Evolutionary conservation across 2,329 filamentous ascomycete genomes (phyloP).

Genomic region (Cyclaneusma minus): DNA sequence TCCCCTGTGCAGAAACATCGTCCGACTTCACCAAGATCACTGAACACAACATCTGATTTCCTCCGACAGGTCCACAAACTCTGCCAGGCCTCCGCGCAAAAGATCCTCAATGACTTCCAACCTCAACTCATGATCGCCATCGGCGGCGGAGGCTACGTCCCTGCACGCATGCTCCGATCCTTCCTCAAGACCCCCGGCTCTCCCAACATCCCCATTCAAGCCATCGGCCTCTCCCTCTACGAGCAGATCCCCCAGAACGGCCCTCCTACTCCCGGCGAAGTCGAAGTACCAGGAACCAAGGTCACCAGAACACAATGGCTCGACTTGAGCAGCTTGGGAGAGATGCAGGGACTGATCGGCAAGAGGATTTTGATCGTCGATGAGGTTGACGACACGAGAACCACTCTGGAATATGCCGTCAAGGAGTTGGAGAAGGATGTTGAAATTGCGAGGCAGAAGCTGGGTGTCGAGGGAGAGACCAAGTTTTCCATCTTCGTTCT

Average conservation of each 20-base stretch:
- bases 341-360: constrained; percentile 79
- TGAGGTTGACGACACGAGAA: constrained; percentile 90
- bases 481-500: constrained; percentile 91
- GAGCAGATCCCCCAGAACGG: constrained; percentile 54
- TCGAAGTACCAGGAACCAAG: constrained; percentile 77
- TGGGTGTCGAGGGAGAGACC: constrained; percentile 53
- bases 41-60: constrained; percentile 3
- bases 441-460: constrained; percentile 56
- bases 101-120: constrained; percentile 72
- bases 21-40: constrained; percentile 3
- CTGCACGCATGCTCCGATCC: constrained; percentile 88
- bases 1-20: constrained; percentile 3
- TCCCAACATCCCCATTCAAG: constrained; percentile 97
- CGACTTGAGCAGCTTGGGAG: constrained; percentile 65
- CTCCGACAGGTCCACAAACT: constrained; percentile 76
- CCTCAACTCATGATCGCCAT: constrained; percentile 98
- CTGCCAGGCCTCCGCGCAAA: constrained; percentile 71
- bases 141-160: constrained; percentile 92
- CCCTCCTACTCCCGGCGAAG: constrained; percentile 29
- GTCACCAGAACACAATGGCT: constrained; percentile 98
- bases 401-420: constrained; percentile 86
- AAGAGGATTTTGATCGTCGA: constrained; percentile 89
- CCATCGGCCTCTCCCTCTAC: constrained; percentile 94
- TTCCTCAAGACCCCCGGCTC: constrained; percentile 82
- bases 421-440: constrained; percentile 92